These are phyloP conservation scores for Phaffomyces thermotolerans DNA, from an alignment of 805 yeast genomes.

Conservation along the genomic window DNA sequence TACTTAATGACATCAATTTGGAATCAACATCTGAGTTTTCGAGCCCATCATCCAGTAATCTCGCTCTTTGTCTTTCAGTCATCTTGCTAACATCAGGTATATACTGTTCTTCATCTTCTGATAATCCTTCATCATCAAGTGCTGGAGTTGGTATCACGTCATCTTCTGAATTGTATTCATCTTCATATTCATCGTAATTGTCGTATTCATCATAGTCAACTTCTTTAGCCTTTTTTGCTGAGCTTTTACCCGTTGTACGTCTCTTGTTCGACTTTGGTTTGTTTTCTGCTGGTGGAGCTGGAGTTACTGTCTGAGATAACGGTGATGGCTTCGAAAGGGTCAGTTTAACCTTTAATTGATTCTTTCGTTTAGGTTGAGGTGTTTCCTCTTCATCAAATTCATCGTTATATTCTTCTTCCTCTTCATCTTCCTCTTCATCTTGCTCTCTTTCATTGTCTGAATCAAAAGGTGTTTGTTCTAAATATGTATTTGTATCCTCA, in stretches of 20 bases:
- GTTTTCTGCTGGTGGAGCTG: neutral
- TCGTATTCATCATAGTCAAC: slow-evolving; percentile 4
- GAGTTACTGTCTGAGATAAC: neutral
- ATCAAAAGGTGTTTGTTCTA: slow-evolving; percentile 1
- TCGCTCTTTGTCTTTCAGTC: slow-evolving; percentile 25
- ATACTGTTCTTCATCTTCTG: slow-evolving; percentile 18
- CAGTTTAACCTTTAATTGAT: slow-evolving; percentile 15
- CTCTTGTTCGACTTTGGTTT: neutral
- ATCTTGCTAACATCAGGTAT: slow-evolving; percentile 19
- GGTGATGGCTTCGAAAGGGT: slow-evolving; percentile 4
- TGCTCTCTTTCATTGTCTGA: slow-evolving; percentile 14
- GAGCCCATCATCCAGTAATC: slow-evolving; percentile 5
- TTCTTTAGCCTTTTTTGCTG: slow-evolving; percentile 1
- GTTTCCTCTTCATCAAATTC: slow-evolving; percentile 3
- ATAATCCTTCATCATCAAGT: slow-evolving; percentile 17
- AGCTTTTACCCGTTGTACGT: neutral
- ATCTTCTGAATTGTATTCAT: slow-evolving; percentile 21
- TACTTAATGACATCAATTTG: slow-evolving; percentile 15
- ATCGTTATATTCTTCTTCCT: slow-evolving; percentile 9
- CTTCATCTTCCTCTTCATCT: slow-evolving; percentile 11
- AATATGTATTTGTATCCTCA: neutral
- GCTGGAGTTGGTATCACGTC: slow-evolving; percentile 21
- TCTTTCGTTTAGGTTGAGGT: slow-evolving; percentile 5
- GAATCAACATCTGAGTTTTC: neutral
- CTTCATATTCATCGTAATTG: slow-evolving; percentile 18